phyloP scores from a whole-genome alignment of 1,139 yeast species.

The Kluyveromyces sp. region DNA sequence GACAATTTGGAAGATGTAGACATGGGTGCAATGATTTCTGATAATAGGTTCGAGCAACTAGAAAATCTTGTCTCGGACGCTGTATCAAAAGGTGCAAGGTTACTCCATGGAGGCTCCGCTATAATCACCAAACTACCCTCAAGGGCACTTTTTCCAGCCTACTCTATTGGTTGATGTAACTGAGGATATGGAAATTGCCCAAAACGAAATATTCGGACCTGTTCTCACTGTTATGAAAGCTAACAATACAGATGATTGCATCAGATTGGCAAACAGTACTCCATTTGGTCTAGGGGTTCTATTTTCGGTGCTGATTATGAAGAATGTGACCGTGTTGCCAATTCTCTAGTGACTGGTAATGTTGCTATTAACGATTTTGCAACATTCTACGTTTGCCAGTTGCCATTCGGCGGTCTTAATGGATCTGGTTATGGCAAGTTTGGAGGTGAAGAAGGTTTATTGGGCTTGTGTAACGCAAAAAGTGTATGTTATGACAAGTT shows the following conservation, averaged over 20 bases:
- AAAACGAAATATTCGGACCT: conserved; percentile 92
- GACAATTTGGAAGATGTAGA: conserved; percentile 86
- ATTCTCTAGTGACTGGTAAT: conserved; percentile 67
- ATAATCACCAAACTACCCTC: conserved; percentile 86
- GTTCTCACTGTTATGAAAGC: conserved; percentile 74
- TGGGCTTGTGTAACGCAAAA: conserved; percentile 81
- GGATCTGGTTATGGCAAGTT: conserved; percentile 95
- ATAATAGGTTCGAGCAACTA: conserved; percentile 58
- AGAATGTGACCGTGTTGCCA: conserved; percentile 56
- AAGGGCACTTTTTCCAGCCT: conserved; percentile 89
- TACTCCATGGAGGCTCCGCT: conserved; percentile 76
- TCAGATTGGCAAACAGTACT: conserved; percentile 76
- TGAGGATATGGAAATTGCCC: conserved; percentile 68
- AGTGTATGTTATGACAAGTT: conserved; percentile 79
- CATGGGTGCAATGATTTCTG: conserved; percentile 92
- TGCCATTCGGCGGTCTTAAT: conserved; percentile 91
- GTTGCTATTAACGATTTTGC: conserved; percentile 97
- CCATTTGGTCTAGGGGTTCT: conserved; percentile 89
- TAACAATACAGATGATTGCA: conserved; percentile 53
- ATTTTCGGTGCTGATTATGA: conserved; percentile 63
- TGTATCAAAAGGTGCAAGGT: conserved; percentile 68
- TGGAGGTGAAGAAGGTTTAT: conserved; percentile 93
- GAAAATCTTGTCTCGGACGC: conserved; percentile 67
- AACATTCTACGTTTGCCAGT: conserved; percentile 86
- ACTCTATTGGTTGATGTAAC: conserved; percentile 80